Evolutionary conservation across 2,329 filamentous ascomycete species (phyloP).

Genomic region (Fusarium verticillioides): DNA sequence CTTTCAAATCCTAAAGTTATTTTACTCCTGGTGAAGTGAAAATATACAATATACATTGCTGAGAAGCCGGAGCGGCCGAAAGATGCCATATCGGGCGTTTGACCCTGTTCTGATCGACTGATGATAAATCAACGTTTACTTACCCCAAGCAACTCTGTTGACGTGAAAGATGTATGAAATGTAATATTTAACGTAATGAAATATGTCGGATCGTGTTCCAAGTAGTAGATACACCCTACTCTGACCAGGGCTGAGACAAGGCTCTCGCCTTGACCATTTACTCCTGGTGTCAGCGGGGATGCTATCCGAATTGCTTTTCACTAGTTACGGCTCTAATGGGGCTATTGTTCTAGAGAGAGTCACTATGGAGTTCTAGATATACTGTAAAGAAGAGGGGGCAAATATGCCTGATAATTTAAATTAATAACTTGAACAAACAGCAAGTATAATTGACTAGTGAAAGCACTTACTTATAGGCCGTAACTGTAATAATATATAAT

Average conservation of each 20-base stretch:
- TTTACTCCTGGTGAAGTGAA: fast-evolving
- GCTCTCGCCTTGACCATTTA: not conserved
- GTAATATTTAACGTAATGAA: not conserved
- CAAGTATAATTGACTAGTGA: fast-evolving
- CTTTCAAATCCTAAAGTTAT: too few relatives aligned
- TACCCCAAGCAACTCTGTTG: fast-evolving
- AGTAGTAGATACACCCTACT: not conserved
- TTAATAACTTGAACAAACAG: not conserved
- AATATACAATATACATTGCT: not conserved
- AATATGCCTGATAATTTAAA: not conserved
- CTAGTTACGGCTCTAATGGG: not conserved
- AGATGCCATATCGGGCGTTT: not conserved
- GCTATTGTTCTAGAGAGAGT: not conserved
- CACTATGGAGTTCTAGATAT: too few relatives aligned
- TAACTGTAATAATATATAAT: not conserved
- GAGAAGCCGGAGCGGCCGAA: not conserved
- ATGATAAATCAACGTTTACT: not conserved
- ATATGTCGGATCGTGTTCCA: fast-evolving
- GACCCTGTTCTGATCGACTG: not conserved
- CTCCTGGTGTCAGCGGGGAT: not conserved
- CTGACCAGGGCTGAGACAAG: not conserved
- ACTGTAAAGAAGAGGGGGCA: not conserved
- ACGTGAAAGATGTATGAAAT: fast-evolving
- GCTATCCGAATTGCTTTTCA: not conserved
- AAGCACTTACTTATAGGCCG: not conserved